These are phyloP conservation scores for Solanum sejunctum DNA, from an alignment of 257 asterid species.

Conservation along the genomic window DNA sequence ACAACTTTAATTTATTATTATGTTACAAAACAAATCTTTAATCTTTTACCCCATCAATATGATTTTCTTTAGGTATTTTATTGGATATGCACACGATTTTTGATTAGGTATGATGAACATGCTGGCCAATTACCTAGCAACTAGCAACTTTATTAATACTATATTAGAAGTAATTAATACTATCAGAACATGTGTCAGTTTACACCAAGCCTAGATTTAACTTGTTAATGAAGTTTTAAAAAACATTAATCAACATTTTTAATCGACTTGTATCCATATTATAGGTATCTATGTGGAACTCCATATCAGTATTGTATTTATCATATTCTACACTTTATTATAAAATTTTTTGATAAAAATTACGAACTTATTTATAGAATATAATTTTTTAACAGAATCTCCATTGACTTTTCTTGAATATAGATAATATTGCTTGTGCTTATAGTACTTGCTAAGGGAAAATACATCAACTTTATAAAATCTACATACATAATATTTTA, in stretches of 20 bases:
- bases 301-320: neutral
- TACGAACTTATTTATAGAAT: neutral
- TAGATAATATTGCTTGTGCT: no score
- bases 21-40: neutral
- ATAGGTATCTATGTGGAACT: neutral
- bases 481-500: no score
- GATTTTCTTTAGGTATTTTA: neutral
- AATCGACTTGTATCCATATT: neutral
- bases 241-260: neutral
- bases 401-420: neutral
- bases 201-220: neutral
- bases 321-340: neutral
- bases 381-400: neutral
- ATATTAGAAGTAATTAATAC: neutral
- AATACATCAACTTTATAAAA: neutral
- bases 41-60: neutral
- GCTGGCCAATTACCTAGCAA: conserved; percentile 1
- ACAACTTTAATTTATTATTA: neutral
- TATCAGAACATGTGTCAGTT: neutral
- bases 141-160: neutral
- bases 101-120: neutral
- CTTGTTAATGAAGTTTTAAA: neutral
- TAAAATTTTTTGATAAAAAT: neutral
- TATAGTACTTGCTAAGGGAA: no score
- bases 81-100: neutral